Base-by-base conservation (phyloP, 768 basidiomycete genomes). In the Boletus pseudo-olivaceus region DNA sequence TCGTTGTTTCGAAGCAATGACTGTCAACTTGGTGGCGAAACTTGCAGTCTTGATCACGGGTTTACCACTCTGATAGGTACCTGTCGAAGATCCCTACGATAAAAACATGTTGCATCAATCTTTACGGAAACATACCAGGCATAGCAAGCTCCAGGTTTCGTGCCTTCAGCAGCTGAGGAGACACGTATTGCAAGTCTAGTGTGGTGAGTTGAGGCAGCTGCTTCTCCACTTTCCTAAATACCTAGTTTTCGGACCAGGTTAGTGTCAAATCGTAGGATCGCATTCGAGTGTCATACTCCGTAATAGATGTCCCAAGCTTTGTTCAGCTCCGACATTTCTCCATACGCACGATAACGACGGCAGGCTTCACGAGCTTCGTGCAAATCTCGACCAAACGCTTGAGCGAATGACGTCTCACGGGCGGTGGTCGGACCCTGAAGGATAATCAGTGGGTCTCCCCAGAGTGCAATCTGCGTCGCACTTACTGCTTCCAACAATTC, bases 231-330 rank as follows among this genome's bases (percentile, higher is more conserved):
- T 91, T 93, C 72, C 92, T 91, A 79, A 98, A 98, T 32, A 98
- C 90, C 91, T 95, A 59, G 7, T 38, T 41, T 39, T 17, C 15
- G 12, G 12, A 55, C 43, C 29, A 35, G 40, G 47, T 60, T 20
- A 54, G 35, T 34, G 33, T 46, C 37, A 19, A 35, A 49, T 48
- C 20, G 17, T 14, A 35, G 33, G 30, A 39, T 12, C 9, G 35
- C 5, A 20, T n/a, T 70, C 5, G 1, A 40, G 15, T 34, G 39
- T 20, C 85, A 58, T 66, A 93, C 93, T 45, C 84, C 84, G 64
- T 98, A 99, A 72, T 99, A 99, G 27, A 98, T 94, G 64, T 98
- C 97, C 97, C 97, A 99, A 32, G 97, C 97, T 66, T 90, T 92
- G 67, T 98, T 97, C 44, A 99, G 75, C 66, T 98, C 93, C 47